Percentiles rank a stretch among this genome's conserved stretches.
Conservation (phyloP, 768 basidiomycete genomes). For the Suillus weaverae region DNA sequence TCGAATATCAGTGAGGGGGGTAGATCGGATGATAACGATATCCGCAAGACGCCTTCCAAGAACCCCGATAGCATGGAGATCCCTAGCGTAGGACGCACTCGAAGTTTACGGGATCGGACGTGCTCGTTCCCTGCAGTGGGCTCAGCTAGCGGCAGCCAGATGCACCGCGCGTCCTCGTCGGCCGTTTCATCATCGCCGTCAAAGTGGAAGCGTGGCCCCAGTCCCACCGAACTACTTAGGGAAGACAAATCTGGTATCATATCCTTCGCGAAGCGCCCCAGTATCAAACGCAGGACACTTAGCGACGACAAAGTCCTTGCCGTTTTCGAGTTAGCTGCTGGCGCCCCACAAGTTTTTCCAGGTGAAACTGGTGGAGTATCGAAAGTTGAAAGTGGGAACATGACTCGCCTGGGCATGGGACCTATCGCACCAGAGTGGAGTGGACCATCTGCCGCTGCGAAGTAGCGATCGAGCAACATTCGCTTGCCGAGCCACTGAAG, state of each 20-base stretch:
- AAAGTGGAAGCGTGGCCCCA: constrained; percentile 64
- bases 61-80: constrained; percentile 5
- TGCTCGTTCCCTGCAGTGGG: constrained; percentile 13
- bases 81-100: constrained; percentile 2
- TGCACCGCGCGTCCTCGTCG: constrained; percentile 14
- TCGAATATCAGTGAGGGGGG: constrained; percentile 12
- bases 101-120: constrained; percentile 6
- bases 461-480: constrained; percentile 13
- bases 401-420: constrained; percentile 9
- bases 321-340: constrained; percentile 13
- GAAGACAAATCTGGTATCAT: constrained; percentile 59
- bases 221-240: constrained; percentile 67
- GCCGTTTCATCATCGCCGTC: constrained; percentile 31
- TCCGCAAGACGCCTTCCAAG: constrained; percentile 10
- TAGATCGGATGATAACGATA: constrained; percentile 20
- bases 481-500: constrained; percentile 13
- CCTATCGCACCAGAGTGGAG: constrained; percentile 13
- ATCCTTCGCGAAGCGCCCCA: constrained; percentile 64
- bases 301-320: constrained; percentile 13
- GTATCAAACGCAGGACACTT: constrained; percentile 49
- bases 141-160: constrained; percentile 11
- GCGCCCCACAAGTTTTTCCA: constrained; percentile 8
- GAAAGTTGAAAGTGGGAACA: constrained; percentile 3
- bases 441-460: constrained; percentile 11
- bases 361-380: constrained; percentile 14